A percentile compares a stretch with the other conserved stretches of the same genome.
Evolutionary conservation across 108 stramenopile genomes (phyloP).

Genomic region (Cyclotella baltica): DNA sequence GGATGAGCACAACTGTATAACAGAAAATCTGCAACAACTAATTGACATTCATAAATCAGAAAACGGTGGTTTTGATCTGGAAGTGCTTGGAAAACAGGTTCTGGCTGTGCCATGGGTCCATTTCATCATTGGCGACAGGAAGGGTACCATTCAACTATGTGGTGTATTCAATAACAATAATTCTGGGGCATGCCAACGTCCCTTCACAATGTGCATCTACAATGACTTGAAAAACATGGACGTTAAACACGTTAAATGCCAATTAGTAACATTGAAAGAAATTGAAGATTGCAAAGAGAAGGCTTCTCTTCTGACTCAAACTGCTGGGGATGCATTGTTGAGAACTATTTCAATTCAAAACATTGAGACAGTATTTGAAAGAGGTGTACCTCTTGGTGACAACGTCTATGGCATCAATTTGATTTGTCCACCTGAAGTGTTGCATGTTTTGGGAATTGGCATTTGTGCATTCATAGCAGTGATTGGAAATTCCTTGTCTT

Average conservation of each 20-base stretch:
- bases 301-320: not conserved
- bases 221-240: not conserved
- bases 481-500: not conserved
- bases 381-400: not conserved
- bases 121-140: slow-evolving; percentile 11
- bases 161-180: slow-evolving; percentile 2
- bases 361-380: slow-evolving; percentile 10
- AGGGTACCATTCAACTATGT: slow-evolving; percentile 1
- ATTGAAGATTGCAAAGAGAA: not conserved
- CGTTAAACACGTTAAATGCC: not conserved
- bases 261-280: slow-evolving; percentile 4
- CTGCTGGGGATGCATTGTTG: not conserved
- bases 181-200: not conserved
- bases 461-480: not conserved
- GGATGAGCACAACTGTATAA: slow-evolving; percentile 15
- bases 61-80: not conserved
- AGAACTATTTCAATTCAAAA: slow-evolving; percentile 3
- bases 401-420: not conserved
- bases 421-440: not conserved
- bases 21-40: not conserved
- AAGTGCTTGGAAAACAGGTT: slow-evolving; percentile 5
- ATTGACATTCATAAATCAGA: not conserved
- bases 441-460: slow-evolving; percentile 9
- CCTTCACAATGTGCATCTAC: not conserved
- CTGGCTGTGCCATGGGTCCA: slow-evolving; percentile 1